A percentile compares a stretch with the other conserved stretches of the same genome.
Conservation (phyloP, 257 asterid species). For the Vinca minor region DNA sequence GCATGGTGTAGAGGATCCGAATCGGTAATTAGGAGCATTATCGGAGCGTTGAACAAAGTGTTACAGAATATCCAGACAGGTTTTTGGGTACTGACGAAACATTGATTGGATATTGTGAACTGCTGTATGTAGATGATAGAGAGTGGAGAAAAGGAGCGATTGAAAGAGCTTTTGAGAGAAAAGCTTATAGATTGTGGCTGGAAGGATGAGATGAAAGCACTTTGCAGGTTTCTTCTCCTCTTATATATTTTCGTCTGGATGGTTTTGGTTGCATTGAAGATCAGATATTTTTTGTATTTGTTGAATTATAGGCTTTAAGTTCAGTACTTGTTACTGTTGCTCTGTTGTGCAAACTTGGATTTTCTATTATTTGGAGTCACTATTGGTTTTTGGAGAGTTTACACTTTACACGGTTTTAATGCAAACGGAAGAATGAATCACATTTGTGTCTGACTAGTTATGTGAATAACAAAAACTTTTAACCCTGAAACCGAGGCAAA, state of each 20-base stretch:
- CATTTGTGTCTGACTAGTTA: background rate
- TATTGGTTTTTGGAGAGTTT: background rate
- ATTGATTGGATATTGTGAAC: constrained; percentile 4
- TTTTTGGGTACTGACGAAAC: background rate
- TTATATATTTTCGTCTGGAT: background rate
- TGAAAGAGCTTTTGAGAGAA: constrained; percentile 59
- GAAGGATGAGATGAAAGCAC: constrained; percentile 56
- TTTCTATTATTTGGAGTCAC: background rate
- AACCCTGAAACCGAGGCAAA: background rate
- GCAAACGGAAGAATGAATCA: background rate
- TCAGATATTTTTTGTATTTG: background rate
- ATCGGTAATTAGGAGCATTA: too few relatives aligned
- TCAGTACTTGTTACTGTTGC: background rate
- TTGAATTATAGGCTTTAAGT: background rate
- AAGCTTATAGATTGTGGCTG: constrained; percentile 65
- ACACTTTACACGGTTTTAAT: background rate
- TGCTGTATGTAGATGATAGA: constrained; percentile 30
- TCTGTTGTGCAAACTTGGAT: background rate
- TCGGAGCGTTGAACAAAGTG: too few relatives aligned
- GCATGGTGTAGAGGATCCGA: too few relatives aligned
- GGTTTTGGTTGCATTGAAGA: background rate
- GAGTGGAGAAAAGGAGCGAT: constrained; percentile 52
- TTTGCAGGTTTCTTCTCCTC: constrained; percentile 41
- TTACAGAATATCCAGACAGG: too few relatives aligned
- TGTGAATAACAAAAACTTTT: background rate